Conservation (phyloP, 495 filamentous ascomycete species). For the Penicillium angulare region DNA sequence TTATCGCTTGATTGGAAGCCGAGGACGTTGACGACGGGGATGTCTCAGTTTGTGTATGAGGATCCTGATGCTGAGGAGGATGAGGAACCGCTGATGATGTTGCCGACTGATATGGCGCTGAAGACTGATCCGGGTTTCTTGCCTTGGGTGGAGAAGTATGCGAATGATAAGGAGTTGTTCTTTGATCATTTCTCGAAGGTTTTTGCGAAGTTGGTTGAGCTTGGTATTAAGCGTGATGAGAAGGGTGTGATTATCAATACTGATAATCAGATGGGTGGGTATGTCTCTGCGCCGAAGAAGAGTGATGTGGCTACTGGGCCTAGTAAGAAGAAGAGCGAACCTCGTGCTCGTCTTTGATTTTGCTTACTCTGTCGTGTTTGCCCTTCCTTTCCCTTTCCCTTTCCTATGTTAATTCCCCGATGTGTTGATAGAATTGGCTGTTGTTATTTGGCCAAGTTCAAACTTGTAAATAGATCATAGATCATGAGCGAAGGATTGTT, state of each 20-base stretch:
- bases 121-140: conserved; percentile 36
- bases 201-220: conserved; percentile 61
- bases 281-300: conserved; percentile 60
- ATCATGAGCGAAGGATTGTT: conserved; percentile 20
- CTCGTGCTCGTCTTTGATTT: conserved; percentile 19
- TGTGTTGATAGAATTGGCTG: conserved; percentile 23
- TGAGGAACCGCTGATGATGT: conserved; percentile 56
- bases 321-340: conserved; percentile 22
- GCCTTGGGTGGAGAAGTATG: conserved; percentile 59
- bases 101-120: conserved; percentile 46
- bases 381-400: conserved; percentile 7
- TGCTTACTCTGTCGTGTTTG: conserved; percentile 3
- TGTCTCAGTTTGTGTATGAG: conserved; percentile 57
- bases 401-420: conserved; percentile 13
- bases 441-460: background rate
- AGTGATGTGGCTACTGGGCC: conserved; percentile 44
- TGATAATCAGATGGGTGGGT: conserved; percentile 54
- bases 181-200: conserved; percentile 59
- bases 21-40: conserved; percentile 50
- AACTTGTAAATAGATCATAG: conserved; percentile 32
- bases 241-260: conserved; percentile 49
- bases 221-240: conserved; percentile 56
- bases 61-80: conserved; percentile 55
- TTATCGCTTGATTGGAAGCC: conserved; percentile 55
- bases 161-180: conserved; percentile 59